Evolutionary conservation across 331 rosid genomes (phyloP).

Genomic region (Ulmus americana): DNA sequence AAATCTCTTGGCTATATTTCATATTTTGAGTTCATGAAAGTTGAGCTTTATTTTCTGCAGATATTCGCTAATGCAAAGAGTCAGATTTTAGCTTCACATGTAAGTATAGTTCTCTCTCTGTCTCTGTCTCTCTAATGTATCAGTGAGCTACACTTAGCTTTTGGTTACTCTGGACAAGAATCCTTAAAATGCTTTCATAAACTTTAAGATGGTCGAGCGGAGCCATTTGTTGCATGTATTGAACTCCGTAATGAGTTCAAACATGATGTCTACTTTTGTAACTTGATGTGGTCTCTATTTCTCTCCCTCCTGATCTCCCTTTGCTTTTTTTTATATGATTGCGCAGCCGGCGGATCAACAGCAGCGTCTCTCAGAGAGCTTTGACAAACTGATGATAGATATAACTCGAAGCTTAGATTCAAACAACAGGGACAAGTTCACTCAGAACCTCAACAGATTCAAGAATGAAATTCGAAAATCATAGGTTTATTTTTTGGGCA

Average conservation of each 20-base stretch:
- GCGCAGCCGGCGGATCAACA: constrained; percentile 42
- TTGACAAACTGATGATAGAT: constrained; percentile 45
- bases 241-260: neutral
- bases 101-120: constrained; percentile 27
- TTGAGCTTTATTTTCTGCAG: constrained; percentile 30
- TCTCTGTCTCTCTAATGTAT: neutral
- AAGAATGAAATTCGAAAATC: constrained; percentile 33
- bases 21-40: too few species aligned
- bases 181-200: neutral
- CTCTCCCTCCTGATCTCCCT: neutral
- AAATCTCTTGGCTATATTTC: too few species aligned
- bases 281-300: too few species aligned
- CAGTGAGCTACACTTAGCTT: neutral
- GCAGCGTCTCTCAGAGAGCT: constrained; percentile 35
- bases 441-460: constrained; percentile 40
- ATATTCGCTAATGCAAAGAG: constrained; percentile 38
- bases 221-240: neutral
- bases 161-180: neutral
- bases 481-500: constrained; percentile 11
- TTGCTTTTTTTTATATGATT: constrained; percentile 7
- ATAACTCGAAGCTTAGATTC: constrained; percentile 38
- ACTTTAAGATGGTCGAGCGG: neutral
- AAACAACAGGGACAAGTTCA: constrained; percentile 43
- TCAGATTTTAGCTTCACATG: constrained; percentile 44
- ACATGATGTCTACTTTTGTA: neutral